These are phyloP conservation scores for Eimeria falciformis DNA, from an alignment of 169 alveolate species.

Conservation along the genomic window DNA sequence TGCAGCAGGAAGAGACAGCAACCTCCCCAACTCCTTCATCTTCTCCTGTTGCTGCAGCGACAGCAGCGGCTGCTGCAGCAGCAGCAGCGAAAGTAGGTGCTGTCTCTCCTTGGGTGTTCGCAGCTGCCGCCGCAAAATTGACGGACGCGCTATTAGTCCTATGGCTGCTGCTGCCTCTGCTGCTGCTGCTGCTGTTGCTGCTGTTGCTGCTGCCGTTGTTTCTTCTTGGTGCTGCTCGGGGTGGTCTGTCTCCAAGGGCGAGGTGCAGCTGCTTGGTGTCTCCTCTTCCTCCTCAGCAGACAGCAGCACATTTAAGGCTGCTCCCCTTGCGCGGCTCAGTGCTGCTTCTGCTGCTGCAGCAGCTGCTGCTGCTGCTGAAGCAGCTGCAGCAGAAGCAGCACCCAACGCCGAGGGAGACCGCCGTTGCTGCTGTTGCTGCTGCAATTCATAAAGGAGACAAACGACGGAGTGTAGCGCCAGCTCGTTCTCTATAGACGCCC, in stretches of 20 bases:
- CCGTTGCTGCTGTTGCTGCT: constrained; percentile 42
- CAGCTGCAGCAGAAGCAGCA: constrained; percentile 51
- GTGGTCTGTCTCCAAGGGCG: constrained; percentile 29
- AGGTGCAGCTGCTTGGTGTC: constrained; percentile 1
- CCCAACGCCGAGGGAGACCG: constrained; percentile 24
- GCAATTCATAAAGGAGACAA: constrained; percentile 3
- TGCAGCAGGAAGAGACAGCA: constrained; percentile 7
- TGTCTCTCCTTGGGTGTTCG: constrained; percentile 6
- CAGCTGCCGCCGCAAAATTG: constrained; percentile 54
- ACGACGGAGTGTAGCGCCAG: constrained; percentile 20
- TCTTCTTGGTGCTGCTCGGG: background rate
- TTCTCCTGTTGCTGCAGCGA: constrained; percentile 45
- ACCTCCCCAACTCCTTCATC: constrained; percentile 11
- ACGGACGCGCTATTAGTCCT: constrained; percentile 13
- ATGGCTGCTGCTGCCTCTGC: constrained; percentile 20
- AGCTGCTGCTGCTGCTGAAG: constrained; percentile 65
- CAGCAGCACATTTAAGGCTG: constrained; percentile 49
- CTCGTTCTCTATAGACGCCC: background rate
- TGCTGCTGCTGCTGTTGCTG: constrained; percentile 34
- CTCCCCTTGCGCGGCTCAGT: constrained; percentile 63
- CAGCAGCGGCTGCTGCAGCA: constrained; percentile 43
- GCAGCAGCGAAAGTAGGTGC: constrained; percentile 37
- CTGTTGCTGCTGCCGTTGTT: constrained; percentile 25
- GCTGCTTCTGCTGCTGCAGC: constrained; percentile 59
- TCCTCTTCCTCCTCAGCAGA: constrained; percentile 12